Conservation (phyloP, 352 stramenopile genomes). For the Globisporangium paroecandrum region DNA sequence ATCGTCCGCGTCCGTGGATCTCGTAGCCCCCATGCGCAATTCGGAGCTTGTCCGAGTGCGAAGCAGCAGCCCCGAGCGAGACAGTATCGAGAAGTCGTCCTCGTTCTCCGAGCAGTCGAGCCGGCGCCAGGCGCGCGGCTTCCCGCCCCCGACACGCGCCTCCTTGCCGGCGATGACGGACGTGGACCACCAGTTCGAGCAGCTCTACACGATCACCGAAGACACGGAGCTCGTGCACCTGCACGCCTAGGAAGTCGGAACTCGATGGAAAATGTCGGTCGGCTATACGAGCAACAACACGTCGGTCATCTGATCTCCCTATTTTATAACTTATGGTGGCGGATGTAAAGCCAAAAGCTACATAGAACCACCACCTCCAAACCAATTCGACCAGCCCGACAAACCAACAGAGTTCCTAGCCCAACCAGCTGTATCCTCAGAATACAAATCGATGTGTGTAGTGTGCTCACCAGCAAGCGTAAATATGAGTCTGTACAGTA, state of each 20-base stretch:
- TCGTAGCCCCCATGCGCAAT: neutral
- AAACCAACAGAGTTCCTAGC: neutral
- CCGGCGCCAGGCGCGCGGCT: constrained; percentile 13
- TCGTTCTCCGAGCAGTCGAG: neutral
- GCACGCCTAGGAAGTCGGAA: constrained; percentile 6
- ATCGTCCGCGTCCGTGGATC: neutral
- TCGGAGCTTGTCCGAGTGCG: neutral
- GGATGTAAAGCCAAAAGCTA: neutral
- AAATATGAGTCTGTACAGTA: neutral
- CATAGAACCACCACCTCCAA: neutral
- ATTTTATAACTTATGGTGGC: constrained; percentile 3
- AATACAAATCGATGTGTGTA: neutral
- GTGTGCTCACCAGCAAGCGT: neutral
- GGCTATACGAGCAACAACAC: neutral
- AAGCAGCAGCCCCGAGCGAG: neutral
- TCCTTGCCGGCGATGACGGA: constrained; percentile 21
- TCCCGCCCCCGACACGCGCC: constrained; percentile 21
- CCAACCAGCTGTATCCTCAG: neutral
- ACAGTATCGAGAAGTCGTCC: neutral
- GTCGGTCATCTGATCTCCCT: neutral
- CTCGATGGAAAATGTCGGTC: neutral
- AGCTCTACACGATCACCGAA: constrained; percentile 60
- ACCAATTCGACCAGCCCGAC: neutral
- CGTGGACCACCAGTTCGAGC: constrained; percentile 26
- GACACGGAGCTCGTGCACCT: constrained; percentile 34